Base-by-base conservation (phyloP, 2,329 filamentous ascomycete genomes). In the Aspergillus calidoustus region DNA sequence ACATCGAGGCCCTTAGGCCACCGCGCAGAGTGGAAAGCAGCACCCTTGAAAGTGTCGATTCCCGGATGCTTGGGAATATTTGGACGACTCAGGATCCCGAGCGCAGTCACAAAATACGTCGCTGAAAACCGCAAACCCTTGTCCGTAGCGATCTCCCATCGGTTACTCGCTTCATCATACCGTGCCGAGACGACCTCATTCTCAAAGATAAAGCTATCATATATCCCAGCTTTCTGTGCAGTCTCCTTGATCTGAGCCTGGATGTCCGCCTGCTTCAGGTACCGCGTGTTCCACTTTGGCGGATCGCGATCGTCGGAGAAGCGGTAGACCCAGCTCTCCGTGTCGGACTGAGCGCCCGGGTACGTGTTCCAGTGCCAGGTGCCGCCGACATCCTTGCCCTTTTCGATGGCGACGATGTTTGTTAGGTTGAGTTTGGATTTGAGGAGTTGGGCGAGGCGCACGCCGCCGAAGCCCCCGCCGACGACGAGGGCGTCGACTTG, bases 321-420 rank as follows among this genome's bases (percentile, higher is more conserved):
- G 30, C 71, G 71, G 60, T 87, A 87, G 60, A 81, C 76, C 0
- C 83, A 83, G 1, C 84, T 77, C 57, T 84, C 80, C 0, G 80
- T 83, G 71, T 88, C 86, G 1, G 86, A 83, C 0, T 78, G 73
- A 1, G 83, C 81, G 0, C 84, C 84, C 0, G 83, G 85, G 64
- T 86, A 87, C 66, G 79, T 79, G 69, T 86, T 86, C 82, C 80
- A 86, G 44, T 80, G 72, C 86, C 86, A 87, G 0, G 79, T 82
- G 25, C 84, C 85, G 2, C 84, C 85, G 0, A 80, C 69, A 54
- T 82, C 79, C 6, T 77, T 77, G 9, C 81, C 85, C 0, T 83
- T 82, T 63, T 88, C 86, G 62, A 82, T 83, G 28, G 87, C 77
- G 48, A 50, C 28, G 23, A 50, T n/a, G 1, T 30, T 50, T 7